These are phyloP conservation scores for Aristolochia contorta DNA, from an alignment of 164 flowering plant genomes.

Conservation along the genomic window DNA sequence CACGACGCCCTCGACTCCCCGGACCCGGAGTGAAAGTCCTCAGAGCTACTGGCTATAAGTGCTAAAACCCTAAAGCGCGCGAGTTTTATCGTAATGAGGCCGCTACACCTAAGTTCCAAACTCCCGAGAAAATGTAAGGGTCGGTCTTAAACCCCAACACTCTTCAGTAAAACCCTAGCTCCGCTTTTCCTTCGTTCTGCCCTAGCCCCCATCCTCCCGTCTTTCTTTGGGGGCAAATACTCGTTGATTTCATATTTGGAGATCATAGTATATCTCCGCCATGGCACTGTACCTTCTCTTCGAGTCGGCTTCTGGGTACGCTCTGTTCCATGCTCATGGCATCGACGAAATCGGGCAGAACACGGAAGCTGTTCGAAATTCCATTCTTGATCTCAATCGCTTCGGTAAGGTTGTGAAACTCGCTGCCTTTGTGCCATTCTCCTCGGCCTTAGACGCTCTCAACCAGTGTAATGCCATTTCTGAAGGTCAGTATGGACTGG, in stretches of 20 bases:
- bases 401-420: constrained; percentile 90
- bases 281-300: background rate
- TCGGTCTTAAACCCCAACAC: background rate
- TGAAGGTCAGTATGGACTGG: constrained; percentile 43
- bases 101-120: no score
- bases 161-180: background rate
- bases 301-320: constrained; percentile 1
- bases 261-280: no score
- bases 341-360: constrained; percentile 86
- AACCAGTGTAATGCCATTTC: constrained; percentile 81
- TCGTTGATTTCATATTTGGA: no score
- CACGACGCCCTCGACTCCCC: no score
- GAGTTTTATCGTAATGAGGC: no score
- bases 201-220: background rate
- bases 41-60: no score
- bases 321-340: constrained; percentile 54
- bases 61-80: no score
- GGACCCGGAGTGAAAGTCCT: no score
- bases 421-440: constrained; percentile 61
- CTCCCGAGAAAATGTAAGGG: background rate
- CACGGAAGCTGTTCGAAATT: constrained; percentile 71
- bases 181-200: background rate
- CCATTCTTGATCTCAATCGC: constrained; percentile 63
- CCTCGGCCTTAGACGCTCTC: constrained; percentile 85
- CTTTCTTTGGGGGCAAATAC: no score